Evolutionary conservation across 2,329 filamentous ascomycete species (phyloP), one percentile per base, ranked within the genome.

Genomic region (Arthrobotrys sphaeroides): DNA sequence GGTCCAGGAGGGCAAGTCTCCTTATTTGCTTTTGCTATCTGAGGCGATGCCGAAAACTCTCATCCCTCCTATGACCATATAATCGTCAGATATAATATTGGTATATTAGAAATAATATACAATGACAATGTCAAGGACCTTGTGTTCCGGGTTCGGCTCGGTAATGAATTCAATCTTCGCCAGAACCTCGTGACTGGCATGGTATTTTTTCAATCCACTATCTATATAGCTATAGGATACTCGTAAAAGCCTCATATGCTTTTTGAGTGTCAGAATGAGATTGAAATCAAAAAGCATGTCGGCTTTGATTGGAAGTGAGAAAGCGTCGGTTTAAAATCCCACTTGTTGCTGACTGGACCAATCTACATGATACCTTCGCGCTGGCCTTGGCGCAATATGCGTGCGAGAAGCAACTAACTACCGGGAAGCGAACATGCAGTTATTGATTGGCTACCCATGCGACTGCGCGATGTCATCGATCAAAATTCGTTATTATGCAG

Each of bases 271-370:
- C 4, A 38, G 10, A n/a, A 38, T 24, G 9, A 55, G 51, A 55
- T 55, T 33, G 33, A 12, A 55, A 28, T 55, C 31, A 24, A 38
- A 10, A 6, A 10, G 16, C 28, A 55, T 55, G 51, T 38, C 51
- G n/a, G 31, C 1, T 38, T 53, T 55, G 51, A 55, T 55, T 55
- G 51, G 51, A 55, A 10, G 16, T 36, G 51, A 55, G 36, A 24
- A 55, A 55, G 16, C n/a, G 7, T 24, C 51, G 13, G 51, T 55
- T 55, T 24, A 55, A 55, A 38, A 55, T 55, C 51, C 51, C 20
- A 55, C n/a, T 55, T 22, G 51, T 55, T 9, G 51, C 51, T 18
- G 51, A 38, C 16, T 24, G 9, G 51, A 38, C n/a, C 10, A 55
- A 55, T 55, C 10, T 55, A 55, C 10, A 3, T 18, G 51, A 38